These are phyloP conservation scores for Roridomyces roridus DNA, from an alignment of 768 basidiomycete species.

Conservation along the genomic window DNA sequence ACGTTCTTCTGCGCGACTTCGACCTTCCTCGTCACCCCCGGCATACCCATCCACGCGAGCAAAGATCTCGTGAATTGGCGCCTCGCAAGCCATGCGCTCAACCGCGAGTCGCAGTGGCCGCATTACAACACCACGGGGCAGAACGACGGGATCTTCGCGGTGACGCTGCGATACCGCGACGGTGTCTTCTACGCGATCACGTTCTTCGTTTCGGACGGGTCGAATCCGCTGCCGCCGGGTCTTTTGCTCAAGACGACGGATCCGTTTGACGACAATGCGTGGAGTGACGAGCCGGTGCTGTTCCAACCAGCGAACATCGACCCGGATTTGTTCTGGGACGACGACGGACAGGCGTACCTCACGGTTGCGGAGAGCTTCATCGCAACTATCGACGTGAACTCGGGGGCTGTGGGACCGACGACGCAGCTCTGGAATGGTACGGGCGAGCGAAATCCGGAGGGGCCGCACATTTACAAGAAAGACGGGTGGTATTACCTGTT, in stretches of 20 bases:
- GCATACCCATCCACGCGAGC: slow-evolving; percentile 30
- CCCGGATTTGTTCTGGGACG: slow-evolving; percentile 23
- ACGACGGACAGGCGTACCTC: slow-evolving; percentile 24
- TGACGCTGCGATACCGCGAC: slow-evolving; percentile 17
- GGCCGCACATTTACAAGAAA: slow-evolving; percentile 21
- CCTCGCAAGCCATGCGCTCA: slow-evolving; percentile 28
- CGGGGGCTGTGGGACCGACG: slow-evolving; percentile 19
- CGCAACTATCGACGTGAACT: slow-evolving; percentile 24
- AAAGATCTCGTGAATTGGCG: slow-evolving; percentile 32
- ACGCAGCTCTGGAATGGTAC: slow-evolving; percentile 15
- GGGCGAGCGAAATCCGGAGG: slow-evolving; percentile 15
- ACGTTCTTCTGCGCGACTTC: slow-evolving; percentile 34
- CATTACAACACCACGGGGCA: slow-evolving; percentile 21
- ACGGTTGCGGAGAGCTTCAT: slow-evolving; percentile 30
- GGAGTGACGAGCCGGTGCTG: slow-evolving; percentile 16
- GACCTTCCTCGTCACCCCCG: slow-evolving; percentile 35
- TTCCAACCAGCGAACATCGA: slow-evolving; percentile 13
- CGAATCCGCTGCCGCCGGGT: slow-evolving; percentile 14
- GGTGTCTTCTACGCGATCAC: slow-evolving; percentile 20
- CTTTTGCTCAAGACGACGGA: slow-evolving; percentile 18
- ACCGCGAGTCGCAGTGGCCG: slow-evolving; percentile 16
- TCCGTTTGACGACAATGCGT: slow-evolving; percentile 18
- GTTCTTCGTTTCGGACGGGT: slow-evolving; percentile 19
- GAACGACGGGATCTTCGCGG: slow-evolving; percentile 17
- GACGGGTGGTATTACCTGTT: slow-evolving; percentile 36